These are phyloP conservation scores for Phascolomyces articulosus DNA, from an alignment of 371 early-diverging fungal genomes.

Conservation along the genomic window DNA sequence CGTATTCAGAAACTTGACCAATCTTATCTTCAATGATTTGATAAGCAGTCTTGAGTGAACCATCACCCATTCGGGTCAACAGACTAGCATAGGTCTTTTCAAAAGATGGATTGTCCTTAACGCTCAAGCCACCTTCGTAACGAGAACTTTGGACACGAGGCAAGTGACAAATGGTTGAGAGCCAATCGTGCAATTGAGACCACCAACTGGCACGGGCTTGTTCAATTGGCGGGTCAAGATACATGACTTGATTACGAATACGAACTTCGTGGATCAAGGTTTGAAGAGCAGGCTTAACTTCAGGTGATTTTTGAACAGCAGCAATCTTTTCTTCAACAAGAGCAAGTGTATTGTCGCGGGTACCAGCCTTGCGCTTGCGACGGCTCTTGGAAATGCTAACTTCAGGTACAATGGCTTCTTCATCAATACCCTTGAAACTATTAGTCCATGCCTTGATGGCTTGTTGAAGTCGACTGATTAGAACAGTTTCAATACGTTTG, in stretches of 20 bases:
- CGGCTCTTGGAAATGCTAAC: constrained; percentile 46
- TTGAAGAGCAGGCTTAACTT: constrained; percentile 67
- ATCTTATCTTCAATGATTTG: constrained; percentile 83
- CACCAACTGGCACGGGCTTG: constrained; percentile 91
- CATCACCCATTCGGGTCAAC: constrained; percentile 73
- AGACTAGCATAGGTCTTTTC: constrained; percentile 75
- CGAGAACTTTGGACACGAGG: constrained; percentile 88
- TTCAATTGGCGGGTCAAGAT: constrained; percentile 94
- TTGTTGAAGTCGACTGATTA: constrained; percentile 76
- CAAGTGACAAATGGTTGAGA: constrained; percentile 78
- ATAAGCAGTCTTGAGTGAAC: constrained; percentile 79
- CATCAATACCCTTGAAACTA: constrained; percentile 68
- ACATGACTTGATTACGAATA: constrained; percentile 95
- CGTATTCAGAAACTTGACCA: constrained; percentile 81
- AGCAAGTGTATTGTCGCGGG: constrained; percentile 34
- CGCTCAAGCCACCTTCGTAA: constrained; percentile 83
- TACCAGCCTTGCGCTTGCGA: constrained; percentile 59
- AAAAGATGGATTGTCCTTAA: constrained; percentile 54
- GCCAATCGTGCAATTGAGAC: constrained; percentile 91
- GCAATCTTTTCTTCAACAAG: constrained; percentile 40
- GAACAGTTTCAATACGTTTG: constrained; percentile 77
- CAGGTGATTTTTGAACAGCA: constrained; percentile 43
- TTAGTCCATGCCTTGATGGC: constrained; percentile 82
- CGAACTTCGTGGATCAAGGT: constrained; percentile 81
- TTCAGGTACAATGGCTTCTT: constrained; percentile 50